Evolutionary conservation across 148 eudicot species (phyloP).

Genomic region (Silene conica): DNA sequence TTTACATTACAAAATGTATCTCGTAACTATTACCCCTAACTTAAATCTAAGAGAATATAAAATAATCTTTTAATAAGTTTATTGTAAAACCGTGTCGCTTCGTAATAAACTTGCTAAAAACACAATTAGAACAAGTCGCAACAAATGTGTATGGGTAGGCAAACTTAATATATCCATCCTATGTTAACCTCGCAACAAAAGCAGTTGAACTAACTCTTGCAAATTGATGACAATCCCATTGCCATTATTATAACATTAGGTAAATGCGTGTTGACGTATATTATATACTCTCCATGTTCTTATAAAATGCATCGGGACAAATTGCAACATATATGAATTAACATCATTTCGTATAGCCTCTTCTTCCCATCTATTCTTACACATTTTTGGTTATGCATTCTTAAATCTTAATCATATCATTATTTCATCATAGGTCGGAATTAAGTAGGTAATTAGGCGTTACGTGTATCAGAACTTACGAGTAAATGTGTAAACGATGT

Average conservation of each 20-base stretch:
- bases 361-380: background rate
- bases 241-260: background rate
- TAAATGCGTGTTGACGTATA: background rate
- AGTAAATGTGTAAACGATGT: no score
- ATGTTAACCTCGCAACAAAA: background rate
- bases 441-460: background rate
- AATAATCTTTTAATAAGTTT: no score
- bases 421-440: background rate
- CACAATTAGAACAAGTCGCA: no score
- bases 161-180: background rate
- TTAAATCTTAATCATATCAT: no score
- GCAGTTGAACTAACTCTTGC: background rate
- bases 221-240: background rate
- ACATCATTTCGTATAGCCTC: background rate
- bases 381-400: background rate
- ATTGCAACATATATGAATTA: background rate
- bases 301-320: background rate
- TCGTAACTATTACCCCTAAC: no score
- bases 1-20: no score
- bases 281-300: background rate
- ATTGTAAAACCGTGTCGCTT: no score
- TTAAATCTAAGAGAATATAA: no score
- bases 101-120: no score
- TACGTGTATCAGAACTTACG: no score
- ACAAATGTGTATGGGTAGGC: no score